These are phyloP conservation scores for Imleria badia DNA, from an alignment of 768 basidiomycete genomes.

Conservation along the genomic window DNA sequence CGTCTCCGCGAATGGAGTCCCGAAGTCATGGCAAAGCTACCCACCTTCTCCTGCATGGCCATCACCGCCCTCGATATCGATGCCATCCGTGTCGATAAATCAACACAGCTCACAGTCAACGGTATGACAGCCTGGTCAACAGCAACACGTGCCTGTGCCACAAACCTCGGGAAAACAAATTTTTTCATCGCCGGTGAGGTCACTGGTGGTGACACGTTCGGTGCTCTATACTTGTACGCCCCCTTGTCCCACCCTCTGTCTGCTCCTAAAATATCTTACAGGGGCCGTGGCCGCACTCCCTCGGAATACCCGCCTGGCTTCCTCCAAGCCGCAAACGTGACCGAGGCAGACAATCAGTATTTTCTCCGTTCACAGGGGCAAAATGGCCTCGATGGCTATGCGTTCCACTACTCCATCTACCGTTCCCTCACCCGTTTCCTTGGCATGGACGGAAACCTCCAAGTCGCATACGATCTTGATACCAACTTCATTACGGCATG, in stretches of 20 bases:
- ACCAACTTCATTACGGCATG: constrained; percentile 85
- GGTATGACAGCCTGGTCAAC: constrained; percentile 77
- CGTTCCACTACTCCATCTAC: constrained; percentile 95
- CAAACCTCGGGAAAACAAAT: constrained; percentile 71
- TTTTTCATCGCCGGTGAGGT: constrained; percentile 94
- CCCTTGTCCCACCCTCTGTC: background rate
- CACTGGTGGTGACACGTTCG: constrained; percentile 91
- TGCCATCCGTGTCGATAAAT: constrained; percentile 93
- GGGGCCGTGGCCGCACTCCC: constrained; percentile 87
- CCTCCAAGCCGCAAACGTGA: constrained; percentile 65
- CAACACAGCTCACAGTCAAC: constrained; percentile 86
- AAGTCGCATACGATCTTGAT: constrained; percentile 84
- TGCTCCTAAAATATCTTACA: constrained; percentile 26
- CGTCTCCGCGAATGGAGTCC: constrained; percentile 93
- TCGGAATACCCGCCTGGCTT: constrained; percentile 68
- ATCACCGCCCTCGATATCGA: constrained; percentile 89
- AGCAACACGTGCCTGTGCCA: constrained; percentile 73
- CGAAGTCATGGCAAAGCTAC: constrained; percentile 72
- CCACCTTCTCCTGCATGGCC: constrained; percentile 79
- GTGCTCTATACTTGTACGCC: constrained; percentile 78
- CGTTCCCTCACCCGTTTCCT: constrained; percentile 83
- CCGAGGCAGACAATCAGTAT: constrained; percentile 60
- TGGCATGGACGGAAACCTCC: constrained; percentile 94
- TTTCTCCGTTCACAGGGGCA: constrained; percentile 70
- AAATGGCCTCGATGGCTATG: constrained; percentile 72